A percentile compares a stretch with the other conserved stretches of the same genome.
phyloP scores from a whole-genome alignment of 2,329 filamentous ascomycete species.

The Colletotrichum eremochloae region DNA sequence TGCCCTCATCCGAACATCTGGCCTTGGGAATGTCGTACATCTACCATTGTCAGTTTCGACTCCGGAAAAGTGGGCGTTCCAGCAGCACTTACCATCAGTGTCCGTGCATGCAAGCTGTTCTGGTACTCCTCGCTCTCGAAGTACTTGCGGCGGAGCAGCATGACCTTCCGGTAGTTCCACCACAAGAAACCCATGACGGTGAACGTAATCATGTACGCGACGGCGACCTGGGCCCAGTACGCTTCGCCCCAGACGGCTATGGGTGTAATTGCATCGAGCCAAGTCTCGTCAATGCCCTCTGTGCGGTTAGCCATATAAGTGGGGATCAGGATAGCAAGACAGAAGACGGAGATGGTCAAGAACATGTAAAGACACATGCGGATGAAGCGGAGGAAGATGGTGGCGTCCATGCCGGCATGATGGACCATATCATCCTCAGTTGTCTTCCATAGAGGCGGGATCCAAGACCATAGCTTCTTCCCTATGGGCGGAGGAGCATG shows the following conservation, averaged over 20 bases:
- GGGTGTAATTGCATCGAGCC: constrained; percentile 73
- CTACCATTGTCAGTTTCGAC: constrained; percentile 61
- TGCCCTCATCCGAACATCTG: constrained; percentile 86
- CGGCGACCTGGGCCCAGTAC: constrained; percentile 71
- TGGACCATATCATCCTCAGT: constrained; percentile 82
- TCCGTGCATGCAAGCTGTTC: constrained; percentile 83
- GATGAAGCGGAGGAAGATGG: constrained; percentile 88
- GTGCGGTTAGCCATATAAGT: constrained; percentile 72
- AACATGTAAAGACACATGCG: constrained; percentile 96
- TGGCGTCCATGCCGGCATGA: constrained; percentile 91
- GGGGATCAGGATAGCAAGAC: constrained; percentile 83
- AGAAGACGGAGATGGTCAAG: constrained; percentile 76
- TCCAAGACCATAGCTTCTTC: constrained; percentile 90
- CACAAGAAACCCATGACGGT: constrained; percentile 86
- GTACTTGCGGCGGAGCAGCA: constrained; percentile 79
- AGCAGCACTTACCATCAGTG: constrained; percentile 67
- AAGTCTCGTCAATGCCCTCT: constrained; percentile 49
- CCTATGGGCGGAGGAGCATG: constrained; percentile 89
- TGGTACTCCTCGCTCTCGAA: constrained; percentile 92
- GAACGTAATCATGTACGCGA: constrained; percentile 77
- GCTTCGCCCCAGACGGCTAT: constrained; percentile 64
- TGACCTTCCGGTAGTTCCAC: constrained; percentile 87
- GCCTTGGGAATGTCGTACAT: constrained; percentile 86
- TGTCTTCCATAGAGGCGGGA: constrained; percentile 81
- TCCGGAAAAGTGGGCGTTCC: constrained; percentile 23